Evolutionary conservation across 1,284 basidiomycete species (phyloP).

Genomic region (Moniliophthora roreri): DNA sequence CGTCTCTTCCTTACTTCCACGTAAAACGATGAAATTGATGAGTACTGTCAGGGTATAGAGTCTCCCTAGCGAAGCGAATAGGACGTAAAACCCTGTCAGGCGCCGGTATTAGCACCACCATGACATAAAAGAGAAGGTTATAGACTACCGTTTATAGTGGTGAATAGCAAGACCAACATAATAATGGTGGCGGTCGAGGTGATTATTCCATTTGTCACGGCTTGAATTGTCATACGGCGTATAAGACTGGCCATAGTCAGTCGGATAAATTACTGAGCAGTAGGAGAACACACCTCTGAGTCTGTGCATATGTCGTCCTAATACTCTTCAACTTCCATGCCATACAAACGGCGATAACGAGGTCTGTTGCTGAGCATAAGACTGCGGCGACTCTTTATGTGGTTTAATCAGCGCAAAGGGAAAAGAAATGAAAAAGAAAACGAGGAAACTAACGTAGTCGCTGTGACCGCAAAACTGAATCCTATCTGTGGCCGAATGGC

Average conservation of each 20-base stretch:
- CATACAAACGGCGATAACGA: conserved; percentile 6
- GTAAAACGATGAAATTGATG: conserved; percentile 5
- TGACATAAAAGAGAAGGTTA: background rate
- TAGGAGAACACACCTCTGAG: conserved; percentile 3
- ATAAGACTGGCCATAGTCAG: background rate
- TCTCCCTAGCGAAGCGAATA: conserved; percentile 9
- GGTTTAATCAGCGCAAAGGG: background rate
- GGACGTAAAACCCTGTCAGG: conserved; percentile 7
- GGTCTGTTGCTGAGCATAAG: conserved; percentile 9
- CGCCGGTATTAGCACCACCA: background rate
- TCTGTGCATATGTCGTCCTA: background rate
- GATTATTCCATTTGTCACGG: conserved; percentile 9
- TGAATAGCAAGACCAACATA: conserved; percentile 8
- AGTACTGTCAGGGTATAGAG: conserved; percentile 13
- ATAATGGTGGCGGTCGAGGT: conserved; percentile 6
- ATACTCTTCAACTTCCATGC: conserved; percentile 2
- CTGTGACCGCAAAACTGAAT: background rate
- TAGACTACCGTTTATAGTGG: background rate
- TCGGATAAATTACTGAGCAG: background rate
- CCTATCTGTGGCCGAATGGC: background rate
- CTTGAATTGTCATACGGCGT: conserved; percentile 9
- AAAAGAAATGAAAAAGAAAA: background rate
- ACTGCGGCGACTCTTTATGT: background rate
- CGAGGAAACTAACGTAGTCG: background rate
- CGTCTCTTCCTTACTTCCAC: too few relatives aligned